Base-by-base conservation (phyloP, 441 rosid species). In the Euphorbia schlechtendalii region DNA sequence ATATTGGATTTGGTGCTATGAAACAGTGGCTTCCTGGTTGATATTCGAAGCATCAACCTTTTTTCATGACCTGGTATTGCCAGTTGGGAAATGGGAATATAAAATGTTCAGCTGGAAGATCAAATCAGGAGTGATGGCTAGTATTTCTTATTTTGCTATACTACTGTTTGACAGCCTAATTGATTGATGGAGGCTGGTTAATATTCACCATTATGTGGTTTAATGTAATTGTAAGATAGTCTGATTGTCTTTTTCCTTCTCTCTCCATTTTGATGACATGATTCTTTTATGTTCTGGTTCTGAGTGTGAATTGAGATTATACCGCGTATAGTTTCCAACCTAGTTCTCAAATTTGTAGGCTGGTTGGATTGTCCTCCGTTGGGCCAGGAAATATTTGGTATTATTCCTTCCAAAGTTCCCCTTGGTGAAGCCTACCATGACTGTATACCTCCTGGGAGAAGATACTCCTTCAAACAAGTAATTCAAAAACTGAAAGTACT, bases 321-420 rank as follows among this genome's bases (percentile, higher is more conserved):
- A 48, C 40, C 11, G 20, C 49, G 11, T 18, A 32, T 64, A 24
- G 6, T 22, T 41, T n/a, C 48, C 22, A 63, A 45, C 15, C 20
- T 25, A 36, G 4, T 28, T 65, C 36, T 36, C 14, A 45, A 38
- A 46, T 51, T 68, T 64, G 70, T 81, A 95, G 99, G 99, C 75
- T 91, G 98, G 99, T 74, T 95, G 66, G 97, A 87, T 43, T 95
- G 99, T 79, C 97, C 99, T 66, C 14, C 88, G 52, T 70, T 32
- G 79, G 98, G 99, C 65, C 68, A 75, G 56, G 98, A 89, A 74
- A 86, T 95, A 46, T 76, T 67, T 71, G 76, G 74, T 69, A 70
- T 95, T n/a, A 78, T 95, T 76, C 99, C 99, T 73, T 95, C 99
- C 2, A 95, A 95, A 83, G 96, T 87, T 77, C 99, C 99, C 13